Evolutionary conservation across 768 basidiomycete species (phyloP), one percentile per base, ranked within the genome.

Genomic region (Termitomyces sp.): DNA sequence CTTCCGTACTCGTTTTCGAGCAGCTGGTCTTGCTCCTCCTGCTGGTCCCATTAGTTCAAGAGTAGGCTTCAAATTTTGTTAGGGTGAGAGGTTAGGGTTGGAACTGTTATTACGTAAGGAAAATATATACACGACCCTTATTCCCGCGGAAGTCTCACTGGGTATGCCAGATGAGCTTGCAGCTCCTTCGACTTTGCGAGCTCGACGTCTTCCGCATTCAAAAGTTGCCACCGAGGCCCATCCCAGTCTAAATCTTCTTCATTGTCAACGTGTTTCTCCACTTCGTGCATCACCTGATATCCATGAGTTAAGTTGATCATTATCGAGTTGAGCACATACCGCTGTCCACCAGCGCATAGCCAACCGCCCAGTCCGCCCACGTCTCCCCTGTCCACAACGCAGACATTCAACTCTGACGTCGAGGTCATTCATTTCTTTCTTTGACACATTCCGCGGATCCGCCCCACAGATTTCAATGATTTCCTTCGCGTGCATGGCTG

Each of bases 1-100:
- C 63, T 84, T 83, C 56, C 82, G 73, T 32, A 68, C 75, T 46
- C 81, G 67, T 66, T 78, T 82, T 60, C 77, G 72, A 16, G 75
- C 59, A 16, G 63, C 60, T 48, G 73, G 65, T 56, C 66, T 66
- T 10, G 70, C 70, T 54, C 63, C 70, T 54, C 63, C 66, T 36
- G 70, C 62, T 39, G 67, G 69, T 36, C 54, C 54, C 54, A 55
- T 55, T 22, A 9, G 3, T 27, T 15, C 23, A 20, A 40, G n/a
- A n/a, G n/a, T n/a, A n/a, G n/a, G 20, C 9, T 10, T 20, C 18
- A 3, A 36, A 49, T 36, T 49, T 49, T 49, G 35, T n/a, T 4
- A 3, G 16, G 16, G 48, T 49, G 48, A 35, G 47, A 49, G 47
- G 48, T 49, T 49, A 49, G n/a, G 47, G 47, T 33, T 15, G 23